Evolutionary conservation across 331 rosid species (phyloP), one percentile per base, ranked within the genome.

Genomic region (Acacia concinna): DNA sequence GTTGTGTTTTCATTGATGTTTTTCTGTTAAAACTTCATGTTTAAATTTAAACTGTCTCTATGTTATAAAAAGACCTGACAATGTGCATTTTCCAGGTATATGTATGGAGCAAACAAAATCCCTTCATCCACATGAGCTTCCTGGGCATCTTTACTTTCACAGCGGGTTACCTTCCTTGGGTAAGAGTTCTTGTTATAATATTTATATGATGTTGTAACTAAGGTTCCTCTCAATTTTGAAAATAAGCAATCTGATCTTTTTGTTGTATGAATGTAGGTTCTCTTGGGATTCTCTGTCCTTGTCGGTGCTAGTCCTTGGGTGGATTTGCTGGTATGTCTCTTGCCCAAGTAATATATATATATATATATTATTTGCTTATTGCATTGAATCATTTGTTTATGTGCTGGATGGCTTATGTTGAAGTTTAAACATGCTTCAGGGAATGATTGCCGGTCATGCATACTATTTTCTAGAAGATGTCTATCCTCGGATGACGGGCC

Each of bases 51-150:
- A 34, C 44, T 72, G 80, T 57, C 65, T 63, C 63, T 11, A 15
- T 21, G 30, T 81, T 37, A 34, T 67, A 27, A 68, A 67, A 60
- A 52, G 17, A 6, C 3, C 23, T 71, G 35, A 17, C 86, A 44
- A 11, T 74, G 30, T 66, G 49, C 38, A 4, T 38, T 68, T 76
- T 77, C 56, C 89, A 96, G 97, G 99, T 96, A 65, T 96, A 96
- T 71, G 97, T 96, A 56, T 93, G 98, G 99, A 93, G 99, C 90
- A 96, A 91, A 86, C 99, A 96, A 84, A 93, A 96, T 80, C 99
- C 99, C 64, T 96, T 87, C 78, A 96, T 96, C 72, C 98, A 90
- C 37, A 93, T 91, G 98, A 96, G 98, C 81, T 96, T 96, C 85
- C 78, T 96, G 73, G 99, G 98, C 73, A 96, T 96, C 66, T 93